Percentiles rank a stretch among this genome's conserved stretches.
Conservation (phyloP, 805 yeast species). For the Metschnikowia lochheadii region DNA sequence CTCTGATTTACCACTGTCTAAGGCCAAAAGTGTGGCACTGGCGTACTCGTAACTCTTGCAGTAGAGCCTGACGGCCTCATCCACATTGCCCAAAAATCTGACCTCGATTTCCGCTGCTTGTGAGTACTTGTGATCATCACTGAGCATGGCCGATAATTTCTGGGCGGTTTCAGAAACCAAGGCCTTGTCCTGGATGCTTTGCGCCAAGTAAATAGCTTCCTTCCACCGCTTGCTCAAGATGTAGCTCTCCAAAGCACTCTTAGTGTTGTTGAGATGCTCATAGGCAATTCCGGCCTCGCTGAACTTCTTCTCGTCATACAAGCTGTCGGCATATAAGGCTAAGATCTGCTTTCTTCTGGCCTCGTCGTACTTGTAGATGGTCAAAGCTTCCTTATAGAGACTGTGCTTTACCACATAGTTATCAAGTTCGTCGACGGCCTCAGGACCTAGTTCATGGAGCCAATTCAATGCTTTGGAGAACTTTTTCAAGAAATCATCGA, state of each 20-base stretch:
- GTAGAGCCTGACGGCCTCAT: slow-evolving; percentile 59
- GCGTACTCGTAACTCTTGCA: slow-evolving; percentile 75
- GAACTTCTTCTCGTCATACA: slow-evolving; percentile 54
- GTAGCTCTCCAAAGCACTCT: slow-evolving; percentile 67
- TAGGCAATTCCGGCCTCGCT: slow-evolving; percentile 75
- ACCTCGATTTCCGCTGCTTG: slow-evolving; percentile 79
- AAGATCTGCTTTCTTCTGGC: slow-evolving; percentile 53
- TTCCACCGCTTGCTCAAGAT: slow-evolving; percentile 74
- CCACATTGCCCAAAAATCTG: slow-evolving; percentile 55
- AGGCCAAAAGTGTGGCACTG: slow-evolving; percentile 67
- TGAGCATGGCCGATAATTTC: slow-evolving; percentile 54
- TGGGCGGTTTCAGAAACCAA: slow-evolving; percentile 48
- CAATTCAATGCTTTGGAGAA: slow-evolving; percentile 65
- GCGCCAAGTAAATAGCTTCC: slow-evolving; percentile 69
- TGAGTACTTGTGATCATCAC: slow-evolving; percentile 65
- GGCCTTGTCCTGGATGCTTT: slow-evolving; percentile 24
- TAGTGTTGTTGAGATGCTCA: slow-evolving; percentile 58
- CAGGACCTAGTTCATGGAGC: slow-evolving; percentile 47
- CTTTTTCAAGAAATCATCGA: slow-evolving; percentile 74
- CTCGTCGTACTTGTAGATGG: slow-evolving; percentile 54
- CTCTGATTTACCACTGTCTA: slow-evolving; percentile 39
- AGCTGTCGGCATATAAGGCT: slow-evolving; percentile 55
- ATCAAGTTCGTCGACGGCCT: slow-evolving; percentile 49
- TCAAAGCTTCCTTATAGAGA: slow-evolving; percentile 66
- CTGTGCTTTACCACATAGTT: slow-evolving; percentile 66